Conservation (phyloP, 2,329 filamentous ascomycete species). For the Clonostachys solani region DNA sequence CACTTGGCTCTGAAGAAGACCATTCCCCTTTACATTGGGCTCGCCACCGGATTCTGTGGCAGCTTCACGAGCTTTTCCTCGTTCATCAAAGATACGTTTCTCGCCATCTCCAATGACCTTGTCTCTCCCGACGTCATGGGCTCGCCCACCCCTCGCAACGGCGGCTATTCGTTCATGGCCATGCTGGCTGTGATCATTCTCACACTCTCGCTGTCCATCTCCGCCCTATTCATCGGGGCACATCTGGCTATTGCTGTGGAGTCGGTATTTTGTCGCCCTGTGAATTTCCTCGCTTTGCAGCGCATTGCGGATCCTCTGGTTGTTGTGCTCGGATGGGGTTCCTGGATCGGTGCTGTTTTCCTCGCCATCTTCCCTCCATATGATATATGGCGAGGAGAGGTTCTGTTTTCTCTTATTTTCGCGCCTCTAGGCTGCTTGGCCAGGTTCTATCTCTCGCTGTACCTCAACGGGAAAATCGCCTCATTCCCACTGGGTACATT, state of each 20-base stretch:
- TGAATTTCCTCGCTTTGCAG: constrained; percentile 54
- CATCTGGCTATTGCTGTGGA: constrained; percentile 67
- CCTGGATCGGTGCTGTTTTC: constrained; percentile 75
- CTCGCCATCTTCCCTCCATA: constrained; percentile 69
- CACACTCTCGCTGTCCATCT: constrained; percentile 67
- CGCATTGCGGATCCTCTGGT: constrained; percentile 58
- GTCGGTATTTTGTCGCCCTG: constrained; percentile 46
- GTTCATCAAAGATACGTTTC: constrained; percentile 76
- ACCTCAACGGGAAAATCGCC: constrained; percentile 63
- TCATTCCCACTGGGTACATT: constrained; percentile 87
- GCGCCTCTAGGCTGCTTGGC: constrained; percentile 74
- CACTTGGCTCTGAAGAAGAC: constrained; percentile 72
- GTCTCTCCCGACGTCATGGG: constrained; percentile 26
- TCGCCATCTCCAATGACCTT: constrained; percentile 74
- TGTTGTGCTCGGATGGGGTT: constrained; percentile 63
- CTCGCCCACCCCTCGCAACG: constrained; percentile 47
- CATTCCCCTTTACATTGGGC: constrained; percentile 81
- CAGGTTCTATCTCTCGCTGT: constrained; percentile 68
- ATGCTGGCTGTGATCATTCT: constrained; percentile 69
- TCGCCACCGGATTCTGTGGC: constrained; percentile 84
- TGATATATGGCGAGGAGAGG: constrained; percentile 70
- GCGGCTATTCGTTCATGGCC: constrained; percentile 81
- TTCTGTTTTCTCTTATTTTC: constrained; percentile 74
- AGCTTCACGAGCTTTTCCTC: constrained; percentile 88
- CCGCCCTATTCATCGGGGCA: constrained; percentile 66